Evolutionary conservation across 352 stramenopile genomes (phyloP), one percentile per base, ranked within the genome.

Genomic region (Phytophthora crassamura): DNA sequence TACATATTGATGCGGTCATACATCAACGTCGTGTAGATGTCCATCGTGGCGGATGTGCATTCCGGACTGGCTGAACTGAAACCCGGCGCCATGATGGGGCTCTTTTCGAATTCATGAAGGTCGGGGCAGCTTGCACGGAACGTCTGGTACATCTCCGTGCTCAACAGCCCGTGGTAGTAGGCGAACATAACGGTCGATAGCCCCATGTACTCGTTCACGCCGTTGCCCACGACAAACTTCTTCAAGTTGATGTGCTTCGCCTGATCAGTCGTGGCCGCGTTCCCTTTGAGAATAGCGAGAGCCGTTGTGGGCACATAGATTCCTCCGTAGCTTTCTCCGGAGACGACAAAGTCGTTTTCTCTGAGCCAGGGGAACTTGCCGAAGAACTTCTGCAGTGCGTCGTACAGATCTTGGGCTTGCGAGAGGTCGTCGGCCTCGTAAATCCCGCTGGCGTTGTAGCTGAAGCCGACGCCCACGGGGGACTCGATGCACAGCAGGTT

Each of bases 171-270:
- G 64, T 95, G 88, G 46, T 87, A 90, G 67, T 95, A 94, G 28
- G 86, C 82, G 63, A 88, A 94, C 38, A 92, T 69, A 11, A 91
- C 62, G 18, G 78, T 77, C 8, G 86, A 88, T 10, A 90, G 68
- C 25, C 72, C 73, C 36, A 71, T 51, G 45, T 78, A 88, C 57
- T 90, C 83, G 67, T 90, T 90, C 35, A 89, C 75, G 40, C 82
- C 83, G 36, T 89, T 86, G 38, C 80, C 78, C 38, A 98, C 88
- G 10, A 94, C 91, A 54, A 97, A 96, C 55, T 96, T 96, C 64
- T 89, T 90, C 20, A 98, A 67, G 32, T 90, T 84, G 59, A 96
- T 86, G 11, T 52, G 60, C 15, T 64, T 53, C 7, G 54, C 40
- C 12, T 36, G 33, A 11, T 71, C 55, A 16, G 58, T 51, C 8